A percentile compares a stretch with the other conserved stretches of the same genome.
phyloP scores from a whole-genome alignment of 441 rosid genomes.

The Oxalis stricta region DNA sequence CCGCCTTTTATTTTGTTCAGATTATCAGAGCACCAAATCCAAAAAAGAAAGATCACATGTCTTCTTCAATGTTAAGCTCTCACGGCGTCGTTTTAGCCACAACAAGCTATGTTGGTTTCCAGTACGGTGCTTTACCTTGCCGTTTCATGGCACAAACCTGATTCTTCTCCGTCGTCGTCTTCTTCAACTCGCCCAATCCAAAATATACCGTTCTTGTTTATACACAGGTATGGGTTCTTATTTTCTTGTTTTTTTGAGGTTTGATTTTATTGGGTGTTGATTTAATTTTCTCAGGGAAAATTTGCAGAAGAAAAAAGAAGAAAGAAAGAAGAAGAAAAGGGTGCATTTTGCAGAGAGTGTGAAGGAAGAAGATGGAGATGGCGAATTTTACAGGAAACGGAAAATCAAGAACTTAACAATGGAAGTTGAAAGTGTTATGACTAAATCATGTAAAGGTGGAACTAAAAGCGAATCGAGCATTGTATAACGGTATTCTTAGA shows the following conservation, averaged over 20 bases:
- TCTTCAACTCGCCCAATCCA: slow-evolving; percentile 4
- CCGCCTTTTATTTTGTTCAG: too few species aligned
- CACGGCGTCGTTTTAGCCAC: slow-evolving; percentile 56
- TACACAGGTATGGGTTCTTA: slow-evolving; percentile 35
- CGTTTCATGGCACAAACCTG: slow-evolving; percentile 27
- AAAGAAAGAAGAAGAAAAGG: slow-evolving; percentile 40
- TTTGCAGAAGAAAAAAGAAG: slow-evolving; percentile 25
- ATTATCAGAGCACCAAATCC: too few species aligned
- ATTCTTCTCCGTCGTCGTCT: slow-evolving; percentile 3
- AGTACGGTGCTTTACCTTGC: slow-evolving; percentile 52
- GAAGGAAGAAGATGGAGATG: slow-evolving; percentile 49
- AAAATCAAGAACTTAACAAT: slow-evolving; percentile 5
- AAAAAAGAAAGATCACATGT: too few species aligned
- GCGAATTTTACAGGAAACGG: slow-evolving; percentile 36
- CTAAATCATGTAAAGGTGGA: too few species aligned
- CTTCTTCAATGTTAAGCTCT: slow-evolving; percentile 28
- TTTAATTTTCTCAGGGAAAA: not conserved
- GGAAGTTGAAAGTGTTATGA: slow-evolving; percentile 28
- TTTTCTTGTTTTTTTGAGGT: not conserved
- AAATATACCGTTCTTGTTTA: slow-evolving; percentile 48
- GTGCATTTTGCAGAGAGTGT: slow-evolving; percentile 64
- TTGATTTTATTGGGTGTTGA: not conserved
- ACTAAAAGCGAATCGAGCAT: slow-evolving; percentile 48
- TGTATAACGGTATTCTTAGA: slow-evolving; percentile 64
- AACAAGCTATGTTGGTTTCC: slow-evolving; percentile 72